phyloP scores from a whole-genome alignment of 148 eudicot genomes.

The Vaccinium myrtillus region DNA sequence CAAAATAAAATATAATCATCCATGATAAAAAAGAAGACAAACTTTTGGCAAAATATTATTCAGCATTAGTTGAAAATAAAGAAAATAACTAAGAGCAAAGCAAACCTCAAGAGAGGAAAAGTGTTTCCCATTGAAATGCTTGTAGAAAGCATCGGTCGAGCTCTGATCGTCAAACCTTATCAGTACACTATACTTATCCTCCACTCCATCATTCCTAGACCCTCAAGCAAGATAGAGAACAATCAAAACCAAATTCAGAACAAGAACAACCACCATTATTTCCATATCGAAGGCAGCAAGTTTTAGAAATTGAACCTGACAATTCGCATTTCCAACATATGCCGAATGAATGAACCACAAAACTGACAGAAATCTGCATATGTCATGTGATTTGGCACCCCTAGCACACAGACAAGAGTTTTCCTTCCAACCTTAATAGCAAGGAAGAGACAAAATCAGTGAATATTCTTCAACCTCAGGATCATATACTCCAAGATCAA shows the following conservation, averaged over 20 bases:
- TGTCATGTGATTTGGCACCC: slow-evolving; percentile 98
- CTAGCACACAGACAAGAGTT: slow-evolving; percentile 80
- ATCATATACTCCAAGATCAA: background rate
- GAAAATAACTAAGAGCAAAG: slow-evolving; percentile 12
- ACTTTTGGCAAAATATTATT: background rate
- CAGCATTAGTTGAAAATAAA: background rate
- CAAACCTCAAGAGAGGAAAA: slow-evolving; percentile 94
- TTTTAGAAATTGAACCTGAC: slow-evolving; percentile 58
- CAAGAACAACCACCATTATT: background rate
- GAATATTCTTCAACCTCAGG: background rate
- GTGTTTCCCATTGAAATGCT: slow-evolving; percentile 68
- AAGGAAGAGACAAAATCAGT: background rate
- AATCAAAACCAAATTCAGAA: slow-evolving; percentile 8
- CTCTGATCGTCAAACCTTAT: slow-evolving; percentile 75
- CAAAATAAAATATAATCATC: background rate
- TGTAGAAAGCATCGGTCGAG: slow-evolving; percentile 73
- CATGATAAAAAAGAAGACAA: background rate
- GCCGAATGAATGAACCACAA: slow-evolving; percentile 84
- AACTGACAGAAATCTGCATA: slow-evolving; percentile 97
- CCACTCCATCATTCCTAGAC: slow-evolving; percentile 78
- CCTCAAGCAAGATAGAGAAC: slow-evolving; percentile 12
- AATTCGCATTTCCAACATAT: slow-evolving; percentile 90
- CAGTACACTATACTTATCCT: slow-evolving; percentile 73
- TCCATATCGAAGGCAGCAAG: background rate
- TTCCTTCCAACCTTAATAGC: slow-evolving; percentile 67